Conservation (phyloP, 129 eudicot genomes). For the Silybum marianum region DNA sequence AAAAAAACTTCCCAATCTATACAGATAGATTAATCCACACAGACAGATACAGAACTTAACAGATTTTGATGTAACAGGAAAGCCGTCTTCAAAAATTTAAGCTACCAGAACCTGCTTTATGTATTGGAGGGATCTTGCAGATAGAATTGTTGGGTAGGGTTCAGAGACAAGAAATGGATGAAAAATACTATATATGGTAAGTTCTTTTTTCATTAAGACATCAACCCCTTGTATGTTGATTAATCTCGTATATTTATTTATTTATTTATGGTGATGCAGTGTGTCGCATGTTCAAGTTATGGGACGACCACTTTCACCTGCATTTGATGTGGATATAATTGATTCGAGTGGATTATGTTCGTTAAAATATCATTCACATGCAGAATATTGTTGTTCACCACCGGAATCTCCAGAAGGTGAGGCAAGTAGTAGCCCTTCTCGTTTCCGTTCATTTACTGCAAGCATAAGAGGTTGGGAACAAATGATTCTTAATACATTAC, state of each 20-base stretch:
- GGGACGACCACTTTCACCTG: constrained; percentile 63
- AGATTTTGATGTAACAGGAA: constrained; percentile 42
- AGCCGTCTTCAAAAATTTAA: constrained; percentile 61
- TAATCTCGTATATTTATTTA: no score
- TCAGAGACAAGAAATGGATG: constrained; percentile 80
- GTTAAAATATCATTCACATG: constrained; percentile 46
- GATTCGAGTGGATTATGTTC: constrained; percentile 53
- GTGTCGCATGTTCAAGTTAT: constrained; percentile 68
- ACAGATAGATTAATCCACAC: no score
- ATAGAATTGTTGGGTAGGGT: constrained; percentile 78
- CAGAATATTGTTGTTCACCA: constrained; percentile 28
- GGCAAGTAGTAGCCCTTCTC: constrained; percentile 44
- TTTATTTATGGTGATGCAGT: constrained; percentile 35
- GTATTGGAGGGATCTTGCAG: constrained; percentile 72
- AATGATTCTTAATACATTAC: constrained; percentile 55
- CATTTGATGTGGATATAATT: constrained; percentile 59
- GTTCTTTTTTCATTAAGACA: neutral
- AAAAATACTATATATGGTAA: constrained; percentile 72
- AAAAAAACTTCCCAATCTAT: no score
- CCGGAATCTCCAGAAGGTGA: constrained; percentile 37
- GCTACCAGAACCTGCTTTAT: constrained; percentile 83
- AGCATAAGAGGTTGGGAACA: constrained; percentile 73
- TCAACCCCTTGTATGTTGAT: no score
- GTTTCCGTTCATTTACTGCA: constrained; percentile 48
- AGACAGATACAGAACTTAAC: no score